A percentile compares a stretch with the other conserved stretches of the same genome.
phyloP scores from a whole-genome alignment of 2,329 filamentous ascomycete species.

The Teratosphaeriaceae sp. region DNA sequence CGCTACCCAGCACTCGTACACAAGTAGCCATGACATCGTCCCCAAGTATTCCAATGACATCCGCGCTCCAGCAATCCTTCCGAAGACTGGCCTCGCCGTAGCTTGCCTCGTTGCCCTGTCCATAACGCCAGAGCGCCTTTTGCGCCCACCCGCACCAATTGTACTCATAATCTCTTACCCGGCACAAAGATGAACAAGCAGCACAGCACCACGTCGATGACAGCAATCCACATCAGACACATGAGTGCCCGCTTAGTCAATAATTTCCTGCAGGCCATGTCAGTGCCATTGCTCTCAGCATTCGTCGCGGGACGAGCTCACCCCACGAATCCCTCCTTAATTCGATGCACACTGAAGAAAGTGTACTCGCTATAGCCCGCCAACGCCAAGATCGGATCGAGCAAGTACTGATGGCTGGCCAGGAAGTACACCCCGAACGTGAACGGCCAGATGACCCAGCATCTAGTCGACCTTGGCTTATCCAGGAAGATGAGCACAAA shows the following conservation, averaged over 20 bases:
- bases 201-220: conserved; percentile 76
- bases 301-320: conserved; percentile 11
- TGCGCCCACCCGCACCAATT: background rate
- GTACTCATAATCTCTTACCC: conserved; percentile 63
- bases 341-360: conserved; percentile 81
- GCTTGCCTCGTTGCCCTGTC: background rate
- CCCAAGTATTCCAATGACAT: background rate
- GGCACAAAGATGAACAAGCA: conserved; percentile 93
- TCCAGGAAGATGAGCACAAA: conserved; percentile 92
- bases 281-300: background rate
- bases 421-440: conserved; percentile 84
- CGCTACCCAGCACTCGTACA: conserved; percentile 1
- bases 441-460: conserved; percentile 91
- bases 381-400: conserved; percentile 85
- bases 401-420: conserved; percentile 87
- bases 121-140: background rate
- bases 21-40: conserved; percentile 2
- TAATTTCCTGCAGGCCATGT: conserved; percentile 50
- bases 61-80: background rate
- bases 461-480: conserved; percentile 63
- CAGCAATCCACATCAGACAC: conserved; percentile 66
- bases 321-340: conserved; percentile 82
- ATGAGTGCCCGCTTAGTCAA: conserved; percentile 77
- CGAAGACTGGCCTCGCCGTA: background rate
- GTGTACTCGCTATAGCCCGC: conserved; percentile 94